These are phyloP conservation scores for Chernovozyma aurita DNA, from an alignment of 1,139 yeast genomes.

Conservation along the genomic window DNA sequence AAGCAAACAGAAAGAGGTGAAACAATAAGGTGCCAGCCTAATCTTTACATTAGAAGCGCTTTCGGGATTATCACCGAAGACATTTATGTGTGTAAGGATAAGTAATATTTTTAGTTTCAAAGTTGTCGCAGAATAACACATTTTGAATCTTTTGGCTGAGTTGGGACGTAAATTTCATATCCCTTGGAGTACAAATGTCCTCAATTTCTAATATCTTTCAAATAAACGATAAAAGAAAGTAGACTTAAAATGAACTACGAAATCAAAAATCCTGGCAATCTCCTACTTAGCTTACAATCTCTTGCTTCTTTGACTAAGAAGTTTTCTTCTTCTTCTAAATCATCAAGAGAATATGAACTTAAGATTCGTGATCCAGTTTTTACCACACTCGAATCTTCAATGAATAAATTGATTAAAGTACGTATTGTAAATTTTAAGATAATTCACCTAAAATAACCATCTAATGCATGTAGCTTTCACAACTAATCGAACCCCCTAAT, in stretches of 20 bases:
- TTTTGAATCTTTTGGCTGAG: no score
- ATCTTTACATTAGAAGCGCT: background rate
- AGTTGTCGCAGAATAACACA: no score
- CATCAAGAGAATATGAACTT: background rate
- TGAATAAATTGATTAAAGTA: constrained; percentile 9
- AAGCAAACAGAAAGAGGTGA: background rate
- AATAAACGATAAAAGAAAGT: background rate
- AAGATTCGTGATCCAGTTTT: background rate
- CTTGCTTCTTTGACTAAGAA: background rate
- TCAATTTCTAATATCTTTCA: no score
- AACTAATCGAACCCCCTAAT: background rate
- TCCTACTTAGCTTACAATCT: background rate
- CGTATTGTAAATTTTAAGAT: constrained; percentile 2
- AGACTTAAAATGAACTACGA: background rate
- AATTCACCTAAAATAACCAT: no score
- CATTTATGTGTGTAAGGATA: background rate
- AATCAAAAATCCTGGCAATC: background rate
- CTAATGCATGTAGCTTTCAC: background rate
- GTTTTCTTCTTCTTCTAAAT: background rate
- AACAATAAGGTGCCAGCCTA: background rate
- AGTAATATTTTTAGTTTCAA: no score
- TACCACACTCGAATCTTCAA: constrained; percentile 1
- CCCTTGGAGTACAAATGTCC: no score
- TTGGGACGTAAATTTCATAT: no score
- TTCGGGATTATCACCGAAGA: constrained; percentile 1